Evolutionary conservation across 306 rosid genomes (phyloP), one percentile per base, ranked within the genome.

Genomic region (Lathyrus tuberosus): DNA sequence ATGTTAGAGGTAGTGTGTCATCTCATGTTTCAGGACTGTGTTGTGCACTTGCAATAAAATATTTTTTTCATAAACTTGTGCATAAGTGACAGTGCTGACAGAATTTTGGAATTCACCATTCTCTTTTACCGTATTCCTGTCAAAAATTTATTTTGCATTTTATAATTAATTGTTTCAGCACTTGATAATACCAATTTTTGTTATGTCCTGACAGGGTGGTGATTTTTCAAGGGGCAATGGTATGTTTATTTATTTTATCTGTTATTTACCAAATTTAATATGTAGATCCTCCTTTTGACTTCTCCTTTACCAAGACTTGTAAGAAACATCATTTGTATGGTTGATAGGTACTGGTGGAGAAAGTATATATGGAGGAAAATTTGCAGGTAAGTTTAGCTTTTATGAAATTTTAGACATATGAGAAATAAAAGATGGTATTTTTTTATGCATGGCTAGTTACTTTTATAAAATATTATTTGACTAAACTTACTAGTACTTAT

Each of bases 261-360:
- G 30, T 49, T 57, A 47, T 76, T 56, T 56, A 65, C 66, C 52
- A 31, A 22, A 76, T 69, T 74, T 76, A 75, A 57, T 69, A 31
- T 35, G 58, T 62, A 44, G 69, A 74, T 72, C 71, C 68, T 69
- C 33, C 70, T 37, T 71, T 79, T 70, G 69, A 52, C 72, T 71
- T 78, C 20, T 73, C 74, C 67, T 71, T 70, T 81, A 64, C 58
- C 56, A 66, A 75, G 81, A 67, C 22, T 72, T 62, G 20, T 80
- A 81, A 85, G 24, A 62, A 74, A 79, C 76, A 16, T 75, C 43
- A 70, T 79, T 78, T 83, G 61, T 78, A 74, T 84, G 83, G 65
- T 76, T 77, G 80, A 80, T 83, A 95, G 99, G 99, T 70, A 95
- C 91, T 17, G 99, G 99, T 41, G 99, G 99, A 56, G 99, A 95